Conservation (phyloP, 2,329 filamentous ascomycete genomes). For the Penicillium crustosum region DNA sequence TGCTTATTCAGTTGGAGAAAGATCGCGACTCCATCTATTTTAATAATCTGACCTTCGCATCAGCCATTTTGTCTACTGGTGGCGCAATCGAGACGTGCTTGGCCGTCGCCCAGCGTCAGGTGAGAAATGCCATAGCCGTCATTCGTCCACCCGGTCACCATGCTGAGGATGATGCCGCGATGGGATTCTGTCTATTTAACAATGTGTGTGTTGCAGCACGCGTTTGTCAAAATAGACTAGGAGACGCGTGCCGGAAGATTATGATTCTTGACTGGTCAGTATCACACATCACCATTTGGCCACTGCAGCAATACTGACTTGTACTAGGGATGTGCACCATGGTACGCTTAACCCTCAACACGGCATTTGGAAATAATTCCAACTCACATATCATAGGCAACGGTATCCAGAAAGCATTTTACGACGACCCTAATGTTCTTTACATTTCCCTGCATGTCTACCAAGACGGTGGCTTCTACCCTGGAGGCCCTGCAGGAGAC, state of each 20-base stretch:
- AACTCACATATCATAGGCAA: slow-evolving; percentile 62
- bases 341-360: slow-evolving; percentile 40
- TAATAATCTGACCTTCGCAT: slow-evolving; percentile 75
- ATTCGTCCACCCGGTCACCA: slow-evolving; percentile 95
- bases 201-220: slow-evolving; percentile 93
- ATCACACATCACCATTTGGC: background rate
- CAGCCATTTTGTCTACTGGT: slow-evolving; percentile 80
- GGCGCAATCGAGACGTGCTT: slow-evolving; percentile 95
- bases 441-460: slow-evolving; percentile 96
- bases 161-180: slow-evolving; percentile 78
- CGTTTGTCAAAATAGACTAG: slow-evolving; percentile 79
- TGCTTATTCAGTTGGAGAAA: slow-evolving; percentile 68
- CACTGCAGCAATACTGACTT: slow-evolving; percentile 19
- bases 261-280: slow-evolving; percentile 91
- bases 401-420: slow-evolving; percentile 94
- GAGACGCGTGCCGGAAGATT: slow-evolving; percentile 79
- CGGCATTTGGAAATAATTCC: slow-evolving; percentile 8
- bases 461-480: slow-evolving; percentile 80
- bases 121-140: slow-evolving; percentile 94
- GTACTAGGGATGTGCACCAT: slow-evolving; percentile 65
- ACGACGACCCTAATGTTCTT: slow-evolving; percentile 87
- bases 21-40: slow-evolving; percentile 79
- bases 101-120: slow-evolving; percentile 76
- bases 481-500: slow-evolving; percentile 60
- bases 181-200: slow-evolving; percentile 98